Percentiles rank a stretch among this genome's conserved stretches.
These are phyloP conservation scores for Kwoniella heveanensis DNA, from an alignment of 768 basidiomycete species.

Conservation along the genomic window DNA sequence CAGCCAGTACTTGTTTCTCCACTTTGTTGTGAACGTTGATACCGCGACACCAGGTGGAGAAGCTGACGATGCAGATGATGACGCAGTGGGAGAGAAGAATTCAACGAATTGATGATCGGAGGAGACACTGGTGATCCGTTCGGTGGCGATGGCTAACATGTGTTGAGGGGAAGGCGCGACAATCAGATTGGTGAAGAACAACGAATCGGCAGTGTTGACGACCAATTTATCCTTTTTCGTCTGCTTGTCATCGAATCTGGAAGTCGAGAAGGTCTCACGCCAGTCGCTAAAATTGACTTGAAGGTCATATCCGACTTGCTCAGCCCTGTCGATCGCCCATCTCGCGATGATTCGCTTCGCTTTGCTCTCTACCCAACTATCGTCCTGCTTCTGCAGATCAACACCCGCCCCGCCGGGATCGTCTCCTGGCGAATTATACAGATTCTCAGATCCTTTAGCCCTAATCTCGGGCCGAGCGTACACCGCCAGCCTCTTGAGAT, in stretches of 20 bases:
- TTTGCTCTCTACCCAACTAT: constrained; percentile 51
- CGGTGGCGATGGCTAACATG: constrained; percentile 33
- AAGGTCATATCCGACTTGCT: constrained; percentile 57
- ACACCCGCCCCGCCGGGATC: constrained; percentile 38
- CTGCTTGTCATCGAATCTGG: constrained; percentile 36
- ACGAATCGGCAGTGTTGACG: constrained; percentile 54
- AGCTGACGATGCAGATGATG: background rate
- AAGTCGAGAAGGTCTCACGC: background rate
- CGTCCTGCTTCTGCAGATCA: constrained; percentile 55
- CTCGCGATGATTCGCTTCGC: constrained; percentile 38
- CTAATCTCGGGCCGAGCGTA: constrained; percentile 62
- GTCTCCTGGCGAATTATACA: constrained; percentile 47
- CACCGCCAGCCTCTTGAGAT: constrained; percentile 63
- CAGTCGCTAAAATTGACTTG: constrained; percentile 51
- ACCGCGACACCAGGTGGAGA: background rate
- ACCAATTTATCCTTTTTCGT: constrained; percentile 56
- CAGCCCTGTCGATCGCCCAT: constrained; percentile 49
- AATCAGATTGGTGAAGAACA: constrained; percentile 42
- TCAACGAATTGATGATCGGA: constrained; percentile 20
- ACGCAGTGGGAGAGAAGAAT: constrained; percentile 21
- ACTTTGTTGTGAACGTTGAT: constrained; percentile 51
- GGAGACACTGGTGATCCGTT: constrained; percentile 37
- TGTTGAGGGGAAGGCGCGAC: constrained; percentile 33
- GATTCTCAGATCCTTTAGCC: constrained; percentile 1
- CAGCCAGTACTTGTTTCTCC: constrained; percentile 52